Conservation (phyloP, 176 grass and related monocot genomes). For the Melocanna baccifera region DNA sequence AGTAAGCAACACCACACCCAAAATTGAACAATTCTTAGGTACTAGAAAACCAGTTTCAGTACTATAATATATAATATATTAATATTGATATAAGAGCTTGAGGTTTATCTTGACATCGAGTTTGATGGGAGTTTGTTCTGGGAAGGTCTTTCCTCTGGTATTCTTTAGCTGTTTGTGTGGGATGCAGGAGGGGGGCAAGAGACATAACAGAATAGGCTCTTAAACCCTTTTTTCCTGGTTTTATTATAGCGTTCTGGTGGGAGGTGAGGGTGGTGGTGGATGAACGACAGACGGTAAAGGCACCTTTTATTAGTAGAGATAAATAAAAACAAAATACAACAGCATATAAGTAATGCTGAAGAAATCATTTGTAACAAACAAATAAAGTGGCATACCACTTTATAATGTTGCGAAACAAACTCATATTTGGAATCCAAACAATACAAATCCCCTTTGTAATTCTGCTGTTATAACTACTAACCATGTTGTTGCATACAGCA, state of each 20-base stretch:
- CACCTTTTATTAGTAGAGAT: not conserved
- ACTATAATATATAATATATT: not conserved
- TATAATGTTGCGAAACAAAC: not conserved
- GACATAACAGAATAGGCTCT: not conserved
- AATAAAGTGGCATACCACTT: not conserved
- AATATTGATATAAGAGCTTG: not conserved
- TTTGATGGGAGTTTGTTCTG: not conserved
- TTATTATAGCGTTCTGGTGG: not conserved
- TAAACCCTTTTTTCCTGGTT: not conserved
- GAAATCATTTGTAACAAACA: not conserved
- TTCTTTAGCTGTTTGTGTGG: not conserved
- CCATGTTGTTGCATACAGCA: not conserved
- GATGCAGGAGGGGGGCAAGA: not conserved
- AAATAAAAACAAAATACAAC: not conserved
- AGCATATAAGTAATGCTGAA: not conserved
- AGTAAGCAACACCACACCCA: not conserved
- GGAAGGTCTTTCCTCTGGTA: not conserved
- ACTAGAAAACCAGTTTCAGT: too few relatives aligned
- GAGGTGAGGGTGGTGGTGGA: not conserved
- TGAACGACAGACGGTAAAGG: not conserved
- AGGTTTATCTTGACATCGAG: not conserved
- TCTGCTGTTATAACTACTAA: not conserved
- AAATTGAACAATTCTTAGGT: constrained; percentile 4
- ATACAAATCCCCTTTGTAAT: not conserved
- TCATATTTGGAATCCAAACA: not conserved